Evolutionary conservation across 2,329 filamentous ascomycete genomes (phyloP).

Genomic region (Colletotrichum sojae): DNA sequence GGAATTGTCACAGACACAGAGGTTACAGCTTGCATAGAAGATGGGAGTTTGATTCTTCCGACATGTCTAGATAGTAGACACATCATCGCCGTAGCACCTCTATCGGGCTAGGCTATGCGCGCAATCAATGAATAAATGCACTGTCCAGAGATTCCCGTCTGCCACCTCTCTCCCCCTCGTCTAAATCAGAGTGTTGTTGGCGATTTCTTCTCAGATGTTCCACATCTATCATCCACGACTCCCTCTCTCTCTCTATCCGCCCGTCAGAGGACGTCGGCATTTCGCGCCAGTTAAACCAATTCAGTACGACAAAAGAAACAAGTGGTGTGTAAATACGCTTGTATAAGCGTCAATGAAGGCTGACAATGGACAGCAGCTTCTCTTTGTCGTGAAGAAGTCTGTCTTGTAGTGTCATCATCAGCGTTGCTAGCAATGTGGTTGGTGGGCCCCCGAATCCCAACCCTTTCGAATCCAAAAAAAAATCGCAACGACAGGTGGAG

Average conservation of each 20-base stretch:
- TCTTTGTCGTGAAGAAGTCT: slow-evolving; percentile 12
- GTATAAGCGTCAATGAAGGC: slow-evolving; percentile 12
- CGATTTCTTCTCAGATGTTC: neutral
- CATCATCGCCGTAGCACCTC: slow-evolving; percentile 29
- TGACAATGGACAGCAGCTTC: slow-evolving; percentile 17
- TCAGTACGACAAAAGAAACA: slow-evolving; percentile 39
- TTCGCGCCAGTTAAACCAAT: neutral
- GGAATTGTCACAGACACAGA: neutral
- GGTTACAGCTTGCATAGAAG: slow-evolving; percentile 25
- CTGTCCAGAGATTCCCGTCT: slow-evolving; percentile 29
- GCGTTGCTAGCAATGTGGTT: slow-evolving; percentile 27
- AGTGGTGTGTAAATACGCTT: slow-evolving; percentile 12
- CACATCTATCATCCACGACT: slow-evolving; percentile 9
- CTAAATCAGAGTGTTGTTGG: slow-evolving; percentile 9
- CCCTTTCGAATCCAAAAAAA: slow-evolving; percentile 36
- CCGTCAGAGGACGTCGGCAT: slow-evolving; percentile 3
- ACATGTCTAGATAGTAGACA: slow-evolving; percentile 28
- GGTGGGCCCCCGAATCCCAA: slow-evolving; percentile 36
- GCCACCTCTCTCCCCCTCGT: slow-evolving; percentile 2
- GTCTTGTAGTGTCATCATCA: slow-evolving; percentile 22
- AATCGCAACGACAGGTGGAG: slow-evolving; percentile 17
- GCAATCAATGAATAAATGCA: slow-evolving; percentile 6
- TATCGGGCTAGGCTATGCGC: slow-evolving; percentile 17
- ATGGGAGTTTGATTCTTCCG: slow-evolving; percentile 39
- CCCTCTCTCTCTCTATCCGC: slow-evolving; percentile 11